Evolutionary conservation across 2,329 filamentous ascomycete genomes (phyloP).

Genomic region (Pseudogymnoascus sp.): DNA sequence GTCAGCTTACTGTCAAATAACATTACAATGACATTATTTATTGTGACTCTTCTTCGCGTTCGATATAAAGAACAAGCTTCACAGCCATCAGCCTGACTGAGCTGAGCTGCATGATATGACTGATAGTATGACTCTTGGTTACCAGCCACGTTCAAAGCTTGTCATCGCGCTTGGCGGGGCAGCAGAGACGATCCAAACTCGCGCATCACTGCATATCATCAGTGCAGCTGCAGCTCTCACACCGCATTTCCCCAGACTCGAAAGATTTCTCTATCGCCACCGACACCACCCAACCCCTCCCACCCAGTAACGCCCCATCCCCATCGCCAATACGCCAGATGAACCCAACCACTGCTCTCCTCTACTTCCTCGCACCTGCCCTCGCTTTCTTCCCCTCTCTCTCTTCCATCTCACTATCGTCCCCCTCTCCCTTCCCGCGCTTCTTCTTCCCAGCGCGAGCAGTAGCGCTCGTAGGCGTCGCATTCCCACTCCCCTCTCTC

Average conservation of each 20-base stretch:
- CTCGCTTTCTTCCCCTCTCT: constrained; percentile 36
- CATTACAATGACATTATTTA: background rate
- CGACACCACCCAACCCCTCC: background rate
- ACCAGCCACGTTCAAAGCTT: background rate
- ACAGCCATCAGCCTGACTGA: background rate
- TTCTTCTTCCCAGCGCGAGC: constrained; percentile 41
- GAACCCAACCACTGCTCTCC: background rate
- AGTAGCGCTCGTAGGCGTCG: constrained; percentile 49
- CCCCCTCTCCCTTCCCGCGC: constrained; percentile 30
- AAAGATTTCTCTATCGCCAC: background rate
- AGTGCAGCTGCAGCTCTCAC: background rate
- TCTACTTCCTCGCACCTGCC: background rate
- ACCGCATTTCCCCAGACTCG: background rate
- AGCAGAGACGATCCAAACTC: background rate
- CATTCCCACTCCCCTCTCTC: constrained; percentile 40
- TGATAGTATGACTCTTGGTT: constrained; percentile 4
- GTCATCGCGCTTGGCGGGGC: background rate
- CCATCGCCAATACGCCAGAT: background rate
- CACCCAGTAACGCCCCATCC: background rate
- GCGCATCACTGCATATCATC: background rate
- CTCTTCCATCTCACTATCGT: constrained; percentile 55
- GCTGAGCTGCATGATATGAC: background rate
- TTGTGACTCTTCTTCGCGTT: background rate
- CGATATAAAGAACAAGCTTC: background rate
- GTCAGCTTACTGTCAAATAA: background rate